These are phyloP conservation scores for Gliomastix tumulicola DNA, from an alignment of 2,329 filamentous ascomycete species.

Conservation along the genomic window DNA sequence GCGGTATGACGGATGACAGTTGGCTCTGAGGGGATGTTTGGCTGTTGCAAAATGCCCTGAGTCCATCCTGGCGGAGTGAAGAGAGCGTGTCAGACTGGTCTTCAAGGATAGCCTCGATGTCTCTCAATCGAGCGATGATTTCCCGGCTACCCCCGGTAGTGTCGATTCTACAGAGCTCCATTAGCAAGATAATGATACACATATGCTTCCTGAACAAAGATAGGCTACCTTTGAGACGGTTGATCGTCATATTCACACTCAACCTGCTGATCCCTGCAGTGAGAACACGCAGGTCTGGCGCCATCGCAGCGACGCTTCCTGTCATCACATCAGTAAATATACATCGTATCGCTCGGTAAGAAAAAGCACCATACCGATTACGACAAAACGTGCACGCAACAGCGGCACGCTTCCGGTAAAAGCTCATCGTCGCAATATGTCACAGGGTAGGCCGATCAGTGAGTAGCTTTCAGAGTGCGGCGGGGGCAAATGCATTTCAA, in stretches of 20 bases:
- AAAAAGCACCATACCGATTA: constrained; percentile 15
- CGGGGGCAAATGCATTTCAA: too few relatives aligned
- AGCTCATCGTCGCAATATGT: too few relatives aligned
- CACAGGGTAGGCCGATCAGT: too few relatives aligned
- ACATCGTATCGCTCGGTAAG: too few relatives aligned
- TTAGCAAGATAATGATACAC: background rate
- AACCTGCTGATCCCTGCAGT: constrained; percentile 15
- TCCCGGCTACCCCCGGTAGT: constrained; percentile 17
- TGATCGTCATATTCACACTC: constrained; percentile 18
- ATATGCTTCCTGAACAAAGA: too few relatives aligned
- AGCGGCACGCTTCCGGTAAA: constrained; percentile 16
- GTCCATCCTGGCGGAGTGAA: constrained; percentile 5
- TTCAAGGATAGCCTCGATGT: constrained; percentile 16
- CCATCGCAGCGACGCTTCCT: constrained; percentile 21
- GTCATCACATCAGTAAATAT: constrained; percentile 2
- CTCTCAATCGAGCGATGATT: constrained; percentile 15
- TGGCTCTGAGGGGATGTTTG: constrained; percentile 10
- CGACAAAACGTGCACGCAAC: constrained; percentile 19
- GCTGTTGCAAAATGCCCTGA: too few relatives aligned
- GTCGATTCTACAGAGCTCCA: constrained; percentile 12
- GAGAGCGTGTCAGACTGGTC: constrained; percentile 9
- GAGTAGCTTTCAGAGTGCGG: too few relatives aligned
- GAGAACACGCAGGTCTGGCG: constrained; percentile 12
- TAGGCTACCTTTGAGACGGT: constrained; percentile 13
- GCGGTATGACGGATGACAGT: background rate